A percentile compares a stretch with the other conserved stretches of the same genome.
phyloP scores from a whole-genome alignment of 2,329 filamentous ascomycete species.

The Cladosporium velox region DNA sequence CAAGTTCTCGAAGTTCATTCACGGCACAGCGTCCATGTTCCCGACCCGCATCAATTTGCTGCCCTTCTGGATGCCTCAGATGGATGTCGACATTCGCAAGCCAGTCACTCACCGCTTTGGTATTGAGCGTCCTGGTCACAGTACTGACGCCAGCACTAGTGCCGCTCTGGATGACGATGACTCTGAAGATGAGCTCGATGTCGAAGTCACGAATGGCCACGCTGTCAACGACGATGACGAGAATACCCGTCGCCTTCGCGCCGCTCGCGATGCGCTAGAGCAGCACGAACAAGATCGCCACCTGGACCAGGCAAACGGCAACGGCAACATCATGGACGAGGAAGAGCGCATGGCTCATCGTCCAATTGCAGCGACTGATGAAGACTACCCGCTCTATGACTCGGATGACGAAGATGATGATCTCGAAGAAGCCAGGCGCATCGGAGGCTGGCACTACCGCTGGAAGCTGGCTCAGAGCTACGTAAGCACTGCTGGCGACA shows the following conservation, averaged over 20 bases:
- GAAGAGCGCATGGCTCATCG: constrained; percentile 78
- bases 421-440: constrained; percentile 73
- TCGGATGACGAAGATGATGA: constrained; percentile 75
- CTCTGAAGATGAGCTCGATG: constrained; percentile 63
- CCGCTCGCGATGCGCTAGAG: constrained; percentile 53
- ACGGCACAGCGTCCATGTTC: constrained; percentile 86
- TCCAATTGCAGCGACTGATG: constrained; percentile 54
- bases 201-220: constrained; percentile 53
- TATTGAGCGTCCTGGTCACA: constrained; percentile 76
- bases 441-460: constrained; percentile 77
- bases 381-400: constrained; percentile 87
- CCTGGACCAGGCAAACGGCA: constrained; percentile 48
- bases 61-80: constrained; percentile 97
- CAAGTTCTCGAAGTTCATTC: constrained; percentile 99
- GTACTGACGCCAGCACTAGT: constrained; percentile 73
- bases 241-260: constrained; percentile 50
- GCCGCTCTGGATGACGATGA: constrained; percentile 77
- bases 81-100: constrained; percentile 97
- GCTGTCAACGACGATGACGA: constrained; percentile 43
- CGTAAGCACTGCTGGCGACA: constrained; percentile 48
- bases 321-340: constrained; percentile 62
- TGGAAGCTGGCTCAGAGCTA: constrained; percentile 55
- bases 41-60: constrained; percentile 84
- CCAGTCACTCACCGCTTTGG: constrained; percentile 86
- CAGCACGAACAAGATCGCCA: constrained; percentile 53